Evolutionary conservation across 768 basidiomycete species (phyloP).

Genomic region (Russula sp.): DNA sequence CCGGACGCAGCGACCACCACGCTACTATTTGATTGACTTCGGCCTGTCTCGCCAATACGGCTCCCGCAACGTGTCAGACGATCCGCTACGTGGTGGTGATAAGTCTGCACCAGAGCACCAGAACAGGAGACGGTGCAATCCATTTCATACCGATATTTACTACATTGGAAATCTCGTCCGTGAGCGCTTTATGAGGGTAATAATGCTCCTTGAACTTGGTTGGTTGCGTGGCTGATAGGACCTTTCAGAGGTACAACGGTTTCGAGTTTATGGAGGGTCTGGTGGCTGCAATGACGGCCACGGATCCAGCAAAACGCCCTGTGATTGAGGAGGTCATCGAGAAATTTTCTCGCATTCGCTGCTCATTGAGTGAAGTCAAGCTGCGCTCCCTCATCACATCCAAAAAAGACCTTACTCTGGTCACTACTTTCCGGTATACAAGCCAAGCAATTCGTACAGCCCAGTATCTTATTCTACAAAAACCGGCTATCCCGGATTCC

Average conservation of each 20-base stretch:
- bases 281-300: conserved; percentile 6
- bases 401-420: background rate
- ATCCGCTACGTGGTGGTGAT: conserved; percentile 25
- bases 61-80: conserved; percentile 24
- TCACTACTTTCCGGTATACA: background rate
- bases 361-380: background rate
- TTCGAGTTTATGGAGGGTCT: conserved; percentile 25
- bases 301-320: background rate
- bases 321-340: background rate
- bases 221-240: background rate
- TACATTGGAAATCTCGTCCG: conserved; percentile 1
- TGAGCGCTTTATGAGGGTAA: conserved; percentile 27
- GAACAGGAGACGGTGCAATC: conserved; percentile 21
- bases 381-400: background rate
- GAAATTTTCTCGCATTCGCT: background rate
- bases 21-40: conserved; percentile 24
- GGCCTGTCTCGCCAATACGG: conserved; percentile 14
- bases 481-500: background rate
- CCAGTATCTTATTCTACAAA: background rate
- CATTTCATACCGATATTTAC: conserved; percentile 21
- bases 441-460: background rate
- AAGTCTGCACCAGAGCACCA: conserved; percentile 31
- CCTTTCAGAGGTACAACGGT: conserved; percentile 21
- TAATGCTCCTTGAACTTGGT: conserved; percentile 24
- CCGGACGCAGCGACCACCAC: conserved; percentile 23